phyloP scores from a whole-genome alignment of 805 yeast species.

The Maudiozyma saulgeensis region DNA sequence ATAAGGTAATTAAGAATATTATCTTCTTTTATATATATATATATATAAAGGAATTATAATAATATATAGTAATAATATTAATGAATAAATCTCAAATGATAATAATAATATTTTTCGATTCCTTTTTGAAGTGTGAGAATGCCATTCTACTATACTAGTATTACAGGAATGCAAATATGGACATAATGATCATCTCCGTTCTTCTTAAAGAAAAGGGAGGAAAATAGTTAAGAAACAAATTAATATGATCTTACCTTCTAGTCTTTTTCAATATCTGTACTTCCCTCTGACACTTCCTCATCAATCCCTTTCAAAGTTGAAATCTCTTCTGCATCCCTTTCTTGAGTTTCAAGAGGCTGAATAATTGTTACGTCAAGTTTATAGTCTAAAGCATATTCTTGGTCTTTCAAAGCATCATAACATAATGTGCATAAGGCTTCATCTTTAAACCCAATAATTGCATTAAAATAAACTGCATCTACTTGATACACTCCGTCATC shows the following conservation, averaged over 20 bases:
- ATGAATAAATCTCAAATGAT: not conserved
- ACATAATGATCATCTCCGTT: too few species aligned
- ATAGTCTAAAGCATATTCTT: conserved; percentile 26
- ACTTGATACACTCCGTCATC: conserved; percentile 13
- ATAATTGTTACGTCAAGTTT: conserved; percentile 6
- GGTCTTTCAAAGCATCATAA: conserved; percentile 17
- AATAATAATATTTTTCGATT: not conserved
- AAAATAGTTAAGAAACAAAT: too few species aligned
- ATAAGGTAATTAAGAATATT: not conserved
- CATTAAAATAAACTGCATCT: conserved; percentile 23
- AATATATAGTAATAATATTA: not conserved
- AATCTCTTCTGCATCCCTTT: not conserved
- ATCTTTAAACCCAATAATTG: conserved; percentile 28
- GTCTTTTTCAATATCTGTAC: too few species aligned
- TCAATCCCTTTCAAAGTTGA: not conserved
- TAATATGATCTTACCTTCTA: too few species aligned
- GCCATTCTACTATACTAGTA: too few species aligned
- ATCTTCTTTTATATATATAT: not conserved
- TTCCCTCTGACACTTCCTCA: not conserved
- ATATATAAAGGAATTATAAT: not conserved
- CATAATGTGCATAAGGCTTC: conserved; percentile 22
- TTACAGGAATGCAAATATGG: too few species aligned
- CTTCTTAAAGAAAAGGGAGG: too few species aligned
- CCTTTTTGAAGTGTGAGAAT: too few species aligned
- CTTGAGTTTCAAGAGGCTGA: conserved; percentile 10